phyloP scores from a whole-genome alignment of 176 grass and related monocot genomes.

The Cenchrus americanus region DNA sequence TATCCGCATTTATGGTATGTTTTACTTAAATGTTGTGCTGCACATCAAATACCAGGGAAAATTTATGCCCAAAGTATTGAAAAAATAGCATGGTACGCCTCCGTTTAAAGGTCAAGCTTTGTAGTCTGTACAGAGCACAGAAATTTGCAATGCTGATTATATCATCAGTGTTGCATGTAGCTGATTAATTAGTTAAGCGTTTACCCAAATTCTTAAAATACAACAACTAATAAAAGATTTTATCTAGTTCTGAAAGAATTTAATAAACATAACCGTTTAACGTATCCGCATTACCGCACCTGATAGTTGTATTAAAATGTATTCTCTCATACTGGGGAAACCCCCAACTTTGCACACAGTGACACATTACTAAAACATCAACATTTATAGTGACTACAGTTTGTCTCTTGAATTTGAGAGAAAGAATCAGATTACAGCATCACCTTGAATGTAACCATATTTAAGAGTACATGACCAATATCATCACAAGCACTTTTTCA shows the following conservation, averaged over 20 bases:
- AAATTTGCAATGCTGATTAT: background rate
- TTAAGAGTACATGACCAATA: background rate
- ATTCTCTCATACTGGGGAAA: background rate
- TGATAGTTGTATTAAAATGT: background rate
- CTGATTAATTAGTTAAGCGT: background rate
- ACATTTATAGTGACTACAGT: background rate
- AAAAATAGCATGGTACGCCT: conserved; percentile 10
- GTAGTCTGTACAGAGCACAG: background rate
- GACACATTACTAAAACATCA: background rate
- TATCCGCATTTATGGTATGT: background rate
- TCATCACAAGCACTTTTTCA: background rate
- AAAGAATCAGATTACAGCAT: conserved; percentile 21
- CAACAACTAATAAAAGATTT: background rate
- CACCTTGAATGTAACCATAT: conserved; percentile 2
- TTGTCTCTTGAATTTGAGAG: background rate
- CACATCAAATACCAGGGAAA: background rate
- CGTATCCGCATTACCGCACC: background rate
- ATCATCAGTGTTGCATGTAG: background rate
- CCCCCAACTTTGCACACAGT: background rate
- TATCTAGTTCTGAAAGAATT: conserved; percentile 9
- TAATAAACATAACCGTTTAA: background rate
- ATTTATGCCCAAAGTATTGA: conserved; percentile 12
- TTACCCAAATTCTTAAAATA: conserved; percentile 11
- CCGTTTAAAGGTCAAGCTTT: background rate
- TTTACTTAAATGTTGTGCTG: background rate